Conservation (phyloP, 192 early-diverging fungal genomes). For the Entomortierella lignicola region DNA sequence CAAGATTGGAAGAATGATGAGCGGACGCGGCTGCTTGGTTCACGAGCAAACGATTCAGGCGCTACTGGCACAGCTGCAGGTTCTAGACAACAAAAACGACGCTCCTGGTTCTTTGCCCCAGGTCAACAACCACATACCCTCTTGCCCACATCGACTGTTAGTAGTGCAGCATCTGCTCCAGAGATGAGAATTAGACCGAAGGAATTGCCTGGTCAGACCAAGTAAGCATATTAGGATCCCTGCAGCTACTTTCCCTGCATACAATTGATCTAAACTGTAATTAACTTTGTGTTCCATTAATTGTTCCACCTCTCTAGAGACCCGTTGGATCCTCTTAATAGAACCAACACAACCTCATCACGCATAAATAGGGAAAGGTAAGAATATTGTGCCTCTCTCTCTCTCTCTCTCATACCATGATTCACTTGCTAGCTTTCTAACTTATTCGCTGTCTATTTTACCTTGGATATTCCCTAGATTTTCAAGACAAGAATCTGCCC, state of each 20-base stretch:
- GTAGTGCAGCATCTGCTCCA: neutral
- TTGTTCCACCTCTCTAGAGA: constrained; percentile 1
- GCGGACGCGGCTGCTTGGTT: constrained; percentile 9
- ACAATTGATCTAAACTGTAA: neutral
- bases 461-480: constrained; percentile 13
- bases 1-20: constrained; percentile 8
- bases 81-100: neutral
- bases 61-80: neutral
- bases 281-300: neutral
- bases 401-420: too few relatives aligned
- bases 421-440: too few relatives aligned
- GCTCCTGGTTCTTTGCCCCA: constrained; percentile 11
- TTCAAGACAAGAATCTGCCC: constrained; percentile 8
- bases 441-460: too few relatives aligned
- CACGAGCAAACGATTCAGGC: neutral
- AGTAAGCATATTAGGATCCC: constrained; percentile 9
- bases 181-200: constrained; percentile 14
- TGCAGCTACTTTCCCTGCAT: too few relatives aligned
- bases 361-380: constrained; percentile 21
- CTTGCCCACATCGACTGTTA: constrained; percentile 3
- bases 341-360: constrained; percentile 1
- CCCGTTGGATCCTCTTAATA: constrained; percentile 46
- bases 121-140: constrained; percentile 7
- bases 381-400: constrained; percentile 6
- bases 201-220: constrained; percentile 48